Evolutionary conservation across 345 rosid genomes (phyloP).

Genomic region (Salix udensis): DNA sequence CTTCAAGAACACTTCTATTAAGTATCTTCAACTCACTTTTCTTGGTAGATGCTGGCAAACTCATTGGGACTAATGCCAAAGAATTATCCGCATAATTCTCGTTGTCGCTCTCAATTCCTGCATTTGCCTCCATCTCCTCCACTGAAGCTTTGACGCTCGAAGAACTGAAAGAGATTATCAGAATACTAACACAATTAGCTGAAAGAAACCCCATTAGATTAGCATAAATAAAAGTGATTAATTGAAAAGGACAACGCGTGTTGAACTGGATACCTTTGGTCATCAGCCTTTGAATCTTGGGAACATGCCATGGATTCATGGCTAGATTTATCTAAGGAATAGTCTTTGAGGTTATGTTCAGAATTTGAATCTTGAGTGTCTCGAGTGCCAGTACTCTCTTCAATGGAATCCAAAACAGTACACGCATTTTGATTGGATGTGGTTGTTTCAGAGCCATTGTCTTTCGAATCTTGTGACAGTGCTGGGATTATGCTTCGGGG

Average conservation of each 20-base stretch:
- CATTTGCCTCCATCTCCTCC: slow-evolving; percentile 17
- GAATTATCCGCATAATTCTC: slow-evolving; percentile 32
- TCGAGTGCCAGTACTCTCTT: slow-evolving; percentile 19
- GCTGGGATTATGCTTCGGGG: slow-evolving; percentile 14
- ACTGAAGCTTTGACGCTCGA: slow-evolving; percentile 7
- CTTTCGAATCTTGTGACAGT: slow-evolving; percentile 11
- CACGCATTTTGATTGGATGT: slow-evolving; percentile 18
- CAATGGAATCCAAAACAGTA: slow-evolving; percentile 1
- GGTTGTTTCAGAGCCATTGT: slow-evolving; percentile 6
- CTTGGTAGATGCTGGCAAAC: slow-evolving; percentile 14
- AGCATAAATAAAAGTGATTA: not conserved
- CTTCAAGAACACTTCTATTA: slow-evolving; percentile 37
- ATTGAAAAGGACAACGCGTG: not conserved
- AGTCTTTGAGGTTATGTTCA: slow-evolving; percentile 3
- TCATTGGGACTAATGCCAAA: slow-evolving; percentile 40
- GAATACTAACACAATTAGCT: not conserved
- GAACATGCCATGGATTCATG: slow-evolving; percentile 4
- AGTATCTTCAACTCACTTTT: slow-evolving; percentile 20
- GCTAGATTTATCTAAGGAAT: slow-evolving; percentile 8
- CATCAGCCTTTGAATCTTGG: slow-evolving; percentile 22
- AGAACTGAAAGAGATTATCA: slow-evolving; percentile 18
- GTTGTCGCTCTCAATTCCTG: slow-evolving; percentile 6
- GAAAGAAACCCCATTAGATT: not conserved
- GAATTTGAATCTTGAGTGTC: slow-evolving; percentile 9
- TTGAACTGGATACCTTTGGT: slow-evolving; percentile 20